Percentiles rank a stretch among this genome's conserved stretches.
These are phyloP conservation scores for Geosmithia morbida DNA, from an alignment of 2,329 filamentous ascomycete genomes.

Conservation along the genomic window DNA sequence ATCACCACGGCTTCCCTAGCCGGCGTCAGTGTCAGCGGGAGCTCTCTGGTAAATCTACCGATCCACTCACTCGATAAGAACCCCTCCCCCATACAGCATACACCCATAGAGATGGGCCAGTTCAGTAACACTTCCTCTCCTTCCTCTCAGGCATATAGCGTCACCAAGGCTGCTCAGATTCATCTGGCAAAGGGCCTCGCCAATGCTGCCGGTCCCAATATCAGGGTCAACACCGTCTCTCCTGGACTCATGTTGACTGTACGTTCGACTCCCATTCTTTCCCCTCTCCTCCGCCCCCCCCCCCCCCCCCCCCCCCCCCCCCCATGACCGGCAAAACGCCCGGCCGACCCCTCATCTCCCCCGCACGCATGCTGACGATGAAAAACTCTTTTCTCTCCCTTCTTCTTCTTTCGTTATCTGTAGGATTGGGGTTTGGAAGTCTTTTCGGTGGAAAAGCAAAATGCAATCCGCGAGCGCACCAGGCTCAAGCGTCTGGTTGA, in stretches of 20 bases:
- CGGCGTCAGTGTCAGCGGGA: conserved; percentile 48
- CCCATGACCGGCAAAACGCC: too few species aligned
- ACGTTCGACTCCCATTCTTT: conserved; percentile 5
- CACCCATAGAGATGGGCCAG: too few species aligned
- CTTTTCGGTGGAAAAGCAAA: conserved; percentile 42
- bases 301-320: not conserved
- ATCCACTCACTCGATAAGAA: too few species aligned
- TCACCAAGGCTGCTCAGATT: conserved; percentile 62
- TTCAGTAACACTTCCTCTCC: not conserved
- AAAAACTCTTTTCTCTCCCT: not conserved
- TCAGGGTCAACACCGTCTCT: conserved; percentile 44
- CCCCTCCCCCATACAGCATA: too few species aligned
- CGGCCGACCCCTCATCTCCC: too few species aligned
- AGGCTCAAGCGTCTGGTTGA: conserved; percentile 44
- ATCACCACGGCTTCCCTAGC: conserved; percentile 51
- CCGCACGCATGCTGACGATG: not conserved
- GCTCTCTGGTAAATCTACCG: conserved; percentile 38
- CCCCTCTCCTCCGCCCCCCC: not conserved
- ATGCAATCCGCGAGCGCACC: conserved; percentile 36
- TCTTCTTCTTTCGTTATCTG: not conserved
- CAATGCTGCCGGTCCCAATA: conserved; percentile 33
- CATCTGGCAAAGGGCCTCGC: conserved; percentile 42
- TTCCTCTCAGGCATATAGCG: conserved; percentile 46
- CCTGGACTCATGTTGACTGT: conserved; percentile 37
- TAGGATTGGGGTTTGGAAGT: conserved; percentile 45